phyloP scores from a whole-genome alignment of 306 rosid species.

The Argentina anserina region DNA sequence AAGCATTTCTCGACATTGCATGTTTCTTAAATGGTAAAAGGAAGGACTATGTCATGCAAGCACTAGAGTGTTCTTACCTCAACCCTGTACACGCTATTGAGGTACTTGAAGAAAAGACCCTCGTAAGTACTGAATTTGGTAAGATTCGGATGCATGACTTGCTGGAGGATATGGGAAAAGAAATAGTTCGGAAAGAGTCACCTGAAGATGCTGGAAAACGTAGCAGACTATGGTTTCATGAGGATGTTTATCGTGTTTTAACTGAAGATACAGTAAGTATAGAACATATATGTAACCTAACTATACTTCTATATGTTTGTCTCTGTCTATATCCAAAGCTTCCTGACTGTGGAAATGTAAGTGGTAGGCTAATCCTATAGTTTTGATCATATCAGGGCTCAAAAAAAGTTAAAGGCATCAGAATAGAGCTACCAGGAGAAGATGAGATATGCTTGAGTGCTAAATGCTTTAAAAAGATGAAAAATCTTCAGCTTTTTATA shows the following conservation, averaged over 20 bases:
- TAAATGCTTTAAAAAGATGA: background rate
- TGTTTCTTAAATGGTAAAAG: slow-evolving; percentile 26
- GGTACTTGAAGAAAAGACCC: background rate
- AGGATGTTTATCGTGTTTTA: slow-evolving; percentile 21
- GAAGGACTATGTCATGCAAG: slow-evolving; percentile 24
- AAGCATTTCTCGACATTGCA: slow-evolving; percentile 36
- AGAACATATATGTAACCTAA: background rate
- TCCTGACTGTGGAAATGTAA: too few species aligned
- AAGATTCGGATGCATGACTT: slow-evolving; percentile 39
- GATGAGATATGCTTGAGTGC: background rate
- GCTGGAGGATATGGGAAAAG: slow-evolving; percentile 27
- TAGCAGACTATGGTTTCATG: slow-evolving; percentile 31
- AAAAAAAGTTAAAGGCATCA: background rate
- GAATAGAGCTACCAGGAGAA: background rate
- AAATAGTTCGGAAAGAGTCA: slow-evolving; percentile 25
- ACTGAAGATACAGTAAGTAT: background rate
- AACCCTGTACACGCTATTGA: slow-evolving; percentile 10
- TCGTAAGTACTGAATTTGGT: background rate
- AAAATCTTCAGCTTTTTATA: background rate
- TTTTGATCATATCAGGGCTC: background rate
- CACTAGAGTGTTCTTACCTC: slow-evolving; percentile 32
- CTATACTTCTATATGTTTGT: background rate
- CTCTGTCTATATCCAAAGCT: background rate
- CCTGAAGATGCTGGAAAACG: slow-evolving; percentile 4
- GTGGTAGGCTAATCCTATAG: background rate